Evolutionary conservation across 306 rosid species (phyloP).

Genomic region (Cucurbita maxima): DNA sequence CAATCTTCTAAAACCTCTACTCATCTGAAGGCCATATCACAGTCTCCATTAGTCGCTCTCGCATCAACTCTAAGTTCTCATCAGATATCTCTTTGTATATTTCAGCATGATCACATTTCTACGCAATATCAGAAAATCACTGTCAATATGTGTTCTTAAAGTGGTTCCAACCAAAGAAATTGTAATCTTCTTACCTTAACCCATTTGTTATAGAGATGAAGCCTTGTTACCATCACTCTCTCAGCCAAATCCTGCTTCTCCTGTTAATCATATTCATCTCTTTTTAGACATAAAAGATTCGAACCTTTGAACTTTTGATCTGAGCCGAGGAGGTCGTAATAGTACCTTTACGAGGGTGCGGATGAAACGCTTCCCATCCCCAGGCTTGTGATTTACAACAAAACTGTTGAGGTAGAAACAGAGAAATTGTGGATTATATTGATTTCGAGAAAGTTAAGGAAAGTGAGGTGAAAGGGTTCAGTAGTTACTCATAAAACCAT

Average conservation of each 20-base stretch:
- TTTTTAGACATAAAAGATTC: not conserved
- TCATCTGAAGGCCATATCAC: slow-evolving; percentile 99
- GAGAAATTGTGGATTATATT: not conserved
- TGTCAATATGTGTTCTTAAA: not conserved
- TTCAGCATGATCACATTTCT: slow-evolving; percentile 93
- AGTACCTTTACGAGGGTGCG: slow-evolving; percentile 70
- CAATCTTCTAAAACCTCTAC: slow-evolving; percentile 60
- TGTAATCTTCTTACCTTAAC: slow-evolving; percentile 44
- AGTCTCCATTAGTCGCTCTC: slow-evolving; percentile 84
- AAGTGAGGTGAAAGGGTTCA: slow-evolving; percentile 2
- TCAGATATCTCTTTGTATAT: slow-evolving; percentile 77
- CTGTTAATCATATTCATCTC: slow-evolving; percentile 19
- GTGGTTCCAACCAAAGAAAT: not conserved
- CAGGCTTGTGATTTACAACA: slow-evolving; percentile 57
- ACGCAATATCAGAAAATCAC: not conserved
- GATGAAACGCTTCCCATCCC: slow-evolving; percentile 72
- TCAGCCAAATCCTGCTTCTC: slow-evolving; percentile 90
- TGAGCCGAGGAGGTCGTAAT: not conserved
- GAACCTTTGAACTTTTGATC: not conserved
- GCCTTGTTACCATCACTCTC: slow-evolving; percentile 93
- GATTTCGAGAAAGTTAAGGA: not conserved
- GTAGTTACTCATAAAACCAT: slow-evolving; percentile 91
- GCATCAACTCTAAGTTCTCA: slow-evolving; percentile 86
- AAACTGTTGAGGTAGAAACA: slow-evolving; percentile 31
- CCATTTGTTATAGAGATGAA: slow-evolving; percentile 90